Evolutionary conservation across 2,329 filamentous ascomycete genomes (phyloP).

Genomic region (Fusarium drepaniforme): DNA sequence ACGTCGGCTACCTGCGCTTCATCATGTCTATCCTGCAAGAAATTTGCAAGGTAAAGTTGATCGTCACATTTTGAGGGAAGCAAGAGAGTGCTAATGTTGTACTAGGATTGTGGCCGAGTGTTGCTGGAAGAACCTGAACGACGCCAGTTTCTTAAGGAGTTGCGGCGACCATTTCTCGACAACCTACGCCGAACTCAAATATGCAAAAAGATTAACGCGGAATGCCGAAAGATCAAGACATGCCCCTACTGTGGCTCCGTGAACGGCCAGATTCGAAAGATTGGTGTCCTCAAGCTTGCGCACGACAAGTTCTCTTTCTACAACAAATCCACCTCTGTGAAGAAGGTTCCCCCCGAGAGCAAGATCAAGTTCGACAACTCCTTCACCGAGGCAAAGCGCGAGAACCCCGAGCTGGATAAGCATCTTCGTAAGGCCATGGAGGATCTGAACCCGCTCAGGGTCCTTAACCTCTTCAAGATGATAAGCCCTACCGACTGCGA

Average conservation of each 20-base stretch:
- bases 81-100: constrained; percentile 14
- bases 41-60: constrained; percentile 80
- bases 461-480: constrained; percentile 91
- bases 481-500: constrained; percentile 90
- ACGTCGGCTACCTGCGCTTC: constrained; percentile 95
- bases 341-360: constrained; percentile 84
- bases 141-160: constrained; percentile 80
- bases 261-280: constrained; percentile 93
- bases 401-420: constrained; percentile 87
- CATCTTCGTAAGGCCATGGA: constrained; percentile 93
- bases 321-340: constrained; percentile 88
- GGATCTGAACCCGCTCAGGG: constrained; percentile 89
- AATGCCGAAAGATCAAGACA: constrained; percentile 86
- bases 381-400: constrained; percentile 82
- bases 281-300: constrained; percentile 90
- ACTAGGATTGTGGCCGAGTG: constrained; percentile 82
- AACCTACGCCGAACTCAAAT: constrained; percentile 87
- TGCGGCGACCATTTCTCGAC: constrained; percentile 86
- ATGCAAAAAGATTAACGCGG: constrained; percentile 88
- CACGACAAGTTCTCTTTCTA: constrained; percentile 93
- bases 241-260: constrained; percentile 85
- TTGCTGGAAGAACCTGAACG: constrained; percentile 85
- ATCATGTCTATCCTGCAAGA: constrained; percentile 93
- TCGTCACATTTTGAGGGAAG: not conserved
- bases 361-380: constrained; percentile 90